phyloP scores from a whole-genome alignment of 73 alveolate species.

The Symbiodinium pilosum region DNA sequence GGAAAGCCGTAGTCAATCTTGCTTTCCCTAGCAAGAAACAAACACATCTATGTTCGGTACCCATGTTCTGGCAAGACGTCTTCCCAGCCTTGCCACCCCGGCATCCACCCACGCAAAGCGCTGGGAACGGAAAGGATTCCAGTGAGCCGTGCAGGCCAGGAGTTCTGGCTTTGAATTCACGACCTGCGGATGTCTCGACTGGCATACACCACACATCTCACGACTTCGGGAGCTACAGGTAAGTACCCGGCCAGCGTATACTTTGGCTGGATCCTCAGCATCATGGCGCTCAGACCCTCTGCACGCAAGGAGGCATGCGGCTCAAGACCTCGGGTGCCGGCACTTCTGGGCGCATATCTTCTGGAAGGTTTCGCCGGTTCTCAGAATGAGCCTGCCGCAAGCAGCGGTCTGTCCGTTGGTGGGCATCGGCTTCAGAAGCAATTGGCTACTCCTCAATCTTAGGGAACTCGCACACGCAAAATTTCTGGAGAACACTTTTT shows the following conservation, averaged over 20 bases:
- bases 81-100: constrained; percentile 36
- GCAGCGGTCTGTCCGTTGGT: no score
- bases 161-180: constrained; percentile 84
- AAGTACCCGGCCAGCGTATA: constrained; percentile 50
- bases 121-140: constrained; percentile 79
- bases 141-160: constrained; percentile 68
- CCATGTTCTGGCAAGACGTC: no score
- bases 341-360: constrained; percentile 76
- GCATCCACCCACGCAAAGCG: constrained; percentile 83
- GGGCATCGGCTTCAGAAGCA: no score
- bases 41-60: neutral
- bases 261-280: constrained; percentile 44
- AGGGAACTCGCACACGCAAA: no score
- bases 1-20: constrained; percentile 77
- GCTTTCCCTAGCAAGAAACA: constrained; percentile 51
- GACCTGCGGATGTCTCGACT: neutral
- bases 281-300: neutral
- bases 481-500: neutral
- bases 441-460: no score
- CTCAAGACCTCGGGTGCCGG: neutral
- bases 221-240: neutral
- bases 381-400: constrained; percentile 33
- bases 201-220: neutral
- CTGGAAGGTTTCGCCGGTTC: constrained; percentile 30
- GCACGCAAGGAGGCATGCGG: neutral